Conservation (phyloP, 371 early-diverging fungal genomes). For the Mortierella sp. region DNA sequence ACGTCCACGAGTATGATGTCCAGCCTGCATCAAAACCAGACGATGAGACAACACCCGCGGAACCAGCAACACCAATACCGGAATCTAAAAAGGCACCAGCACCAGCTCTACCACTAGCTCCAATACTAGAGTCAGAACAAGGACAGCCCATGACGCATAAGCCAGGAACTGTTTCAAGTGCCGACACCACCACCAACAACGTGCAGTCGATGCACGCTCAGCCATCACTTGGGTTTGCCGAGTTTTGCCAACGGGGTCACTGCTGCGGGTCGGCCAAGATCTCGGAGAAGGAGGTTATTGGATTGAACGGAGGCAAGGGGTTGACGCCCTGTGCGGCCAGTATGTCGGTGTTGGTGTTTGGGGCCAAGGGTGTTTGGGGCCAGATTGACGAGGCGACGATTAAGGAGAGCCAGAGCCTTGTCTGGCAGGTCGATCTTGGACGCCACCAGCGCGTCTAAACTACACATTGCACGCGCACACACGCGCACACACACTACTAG, state of each 20-base stretch:
- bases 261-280: constrained; percentile 45
- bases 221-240: constrained; percentile 32
- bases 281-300: constrained; percentile 8
- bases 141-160: background rate
- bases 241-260: constrained; percentile 39
- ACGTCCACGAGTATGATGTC: constrained; percentile 44
- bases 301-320: constrained; percentile 5
- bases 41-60: background rate
- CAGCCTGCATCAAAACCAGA: background rate
- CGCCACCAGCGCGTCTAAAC: constrained; percentile 3
- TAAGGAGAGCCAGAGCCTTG: constrained; percentile 30
- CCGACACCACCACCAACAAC: background rate
- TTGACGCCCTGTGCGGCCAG: constrained; percentile 53
- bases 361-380: constrained; percentile 36
- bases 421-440: constrained; percentile 51
- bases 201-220: constrained; percentile 7
- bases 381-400: constrained; percentile 14
- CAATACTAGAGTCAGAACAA: background rate
- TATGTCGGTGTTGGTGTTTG: constrained; percentile 41
- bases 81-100: background rate
- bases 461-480: background rate
- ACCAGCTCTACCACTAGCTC: background rate
- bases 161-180: background rate
- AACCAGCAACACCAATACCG: background rate
- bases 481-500: background rate